A percentile compares a stretch with the other conserved stretches of the same genome.
Conservation (phyloP, 352 stramenopile species). For the Phytopythium aichiense region DNA sequence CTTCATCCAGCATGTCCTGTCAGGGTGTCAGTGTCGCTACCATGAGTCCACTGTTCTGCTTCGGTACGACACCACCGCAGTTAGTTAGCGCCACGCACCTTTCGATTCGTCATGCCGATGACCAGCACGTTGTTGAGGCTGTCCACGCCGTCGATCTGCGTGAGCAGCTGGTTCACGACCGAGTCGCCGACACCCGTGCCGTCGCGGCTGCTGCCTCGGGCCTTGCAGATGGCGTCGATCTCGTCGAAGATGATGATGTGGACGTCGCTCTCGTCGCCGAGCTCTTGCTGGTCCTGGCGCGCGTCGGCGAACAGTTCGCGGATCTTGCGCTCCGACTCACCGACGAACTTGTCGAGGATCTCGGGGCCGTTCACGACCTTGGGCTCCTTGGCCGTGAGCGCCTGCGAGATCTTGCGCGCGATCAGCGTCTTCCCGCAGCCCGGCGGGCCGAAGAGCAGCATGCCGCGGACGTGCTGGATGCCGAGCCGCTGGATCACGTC, state of each 20-base stretch:
- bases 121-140: slow-evolving; percentile 99
- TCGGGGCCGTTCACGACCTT: slow-evolving; percentile 99
- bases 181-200: slow-evolving; percentile 96
- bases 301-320: slow-evolving; percentile 97
- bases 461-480: slow-evolving; percentile 98
- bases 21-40: background rate
- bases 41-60: background rate
- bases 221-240: slow-evolving; percentile 99
- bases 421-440: slow-evolving; percentile 98
- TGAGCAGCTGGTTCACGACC: slow-evolving; percentile 99
- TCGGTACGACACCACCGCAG: background rate
- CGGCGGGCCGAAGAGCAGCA: slow-evolving; percentile 83
- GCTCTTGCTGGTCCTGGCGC: slow-evolving; percentile 78
- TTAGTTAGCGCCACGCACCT: slow-evolving; percentile 44
- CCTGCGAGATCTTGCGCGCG: slow-evolving; percentile 95
- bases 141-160: slow-evolving; percentile 99
- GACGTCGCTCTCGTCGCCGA: slow-evolving; percentile 96
- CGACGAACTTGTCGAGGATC: slow-evolving; percentile 99
- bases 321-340: slow-evolving; percentile 98
- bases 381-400: slow-evolving; percentile 93
- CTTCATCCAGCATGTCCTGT: slow-evolving; percentile 93
- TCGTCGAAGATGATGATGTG: slow-evolving; percentile 99
- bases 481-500: slow-evolving; percentile 97
- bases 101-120: slow-evolving; percentile 99
- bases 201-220: slow-evolving; percentile 90